Evolutionary conservation across 2,329 filamentous ascomycete genomes (phyloP).

Genomic region (Aspergillus proliferans): DNA sequence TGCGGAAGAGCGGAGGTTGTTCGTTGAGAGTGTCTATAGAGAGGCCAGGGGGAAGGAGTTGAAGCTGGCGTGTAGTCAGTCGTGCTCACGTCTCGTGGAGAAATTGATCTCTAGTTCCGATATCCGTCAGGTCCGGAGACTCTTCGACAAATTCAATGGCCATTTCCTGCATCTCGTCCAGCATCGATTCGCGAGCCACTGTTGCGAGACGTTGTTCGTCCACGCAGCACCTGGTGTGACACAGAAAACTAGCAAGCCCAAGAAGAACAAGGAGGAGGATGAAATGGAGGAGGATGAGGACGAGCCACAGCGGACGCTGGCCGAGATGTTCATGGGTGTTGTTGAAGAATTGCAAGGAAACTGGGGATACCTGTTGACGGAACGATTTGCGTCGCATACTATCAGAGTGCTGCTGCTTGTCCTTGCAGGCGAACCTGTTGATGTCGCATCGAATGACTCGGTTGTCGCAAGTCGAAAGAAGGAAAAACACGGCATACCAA

Average conservation of each 20-base stretch:
- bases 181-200: conserved; percentile 95
- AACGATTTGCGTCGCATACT: conserved; percentile 84
- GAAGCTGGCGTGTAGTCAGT: conserved; percentile 93
- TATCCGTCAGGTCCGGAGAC: conserved; percentile 70
- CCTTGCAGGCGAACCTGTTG: conserved; percentile 73
- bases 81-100: conserved; percentile 89
- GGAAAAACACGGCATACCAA: conserved; percentile 65
- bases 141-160: conserved; percentile 78
- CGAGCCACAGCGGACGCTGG: conserved; percentile 61
- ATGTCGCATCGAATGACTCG: conserved; percentile 61
- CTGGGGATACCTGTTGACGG: conserved; percentile 75
- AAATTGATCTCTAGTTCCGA: conserved; percentile 77
- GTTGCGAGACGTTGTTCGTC: conserved; percentile 88
- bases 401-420: conserved; percentile 80
- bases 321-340: conserved; percentile 74
- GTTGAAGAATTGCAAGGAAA: conserved; percentile 84
- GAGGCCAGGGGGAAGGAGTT: conserved; percentile 90
- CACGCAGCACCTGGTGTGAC: conserved; percentile 73
- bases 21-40: conserved; percentile 74
- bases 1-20: conserved; percentile 63
- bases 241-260: conserved; percentile 56
- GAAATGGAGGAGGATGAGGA: conserved; percentile 39
- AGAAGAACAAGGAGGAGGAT: conserved; percentile 35
- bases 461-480: conserved; percentile 90
- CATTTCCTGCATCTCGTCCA: conserved; percentile 87